phyloP scores from a whole-genome alignment of 2,329 filamentous ascomycete genomes.

The Trematosphaeria pertusa region DNA sequence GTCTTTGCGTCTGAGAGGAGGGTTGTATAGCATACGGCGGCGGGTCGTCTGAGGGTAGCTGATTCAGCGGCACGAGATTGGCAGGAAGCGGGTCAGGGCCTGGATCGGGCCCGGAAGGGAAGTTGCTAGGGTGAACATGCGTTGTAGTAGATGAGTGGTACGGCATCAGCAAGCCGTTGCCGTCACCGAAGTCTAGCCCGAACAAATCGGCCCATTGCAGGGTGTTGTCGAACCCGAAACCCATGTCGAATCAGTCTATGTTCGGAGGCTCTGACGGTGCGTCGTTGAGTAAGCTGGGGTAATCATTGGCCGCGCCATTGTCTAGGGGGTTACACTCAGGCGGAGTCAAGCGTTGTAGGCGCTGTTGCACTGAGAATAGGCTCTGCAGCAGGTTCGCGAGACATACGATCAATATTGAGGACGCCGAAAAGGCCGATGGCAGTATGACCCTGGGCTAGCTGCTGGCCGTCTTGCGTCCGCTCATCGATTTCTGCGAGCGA shows the following conservation, averaged over 20 bases:
- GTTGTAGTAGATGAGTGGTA: background rate
- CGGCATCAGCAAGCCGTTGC: slow-evolving; percentile 5
- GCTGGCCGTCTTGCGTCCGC: slow-evolving; percentile 1
- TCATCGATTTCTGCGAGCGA: slow-evolving; percentile 13
- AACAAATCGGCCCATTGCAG: slow-evolving; percentile 14
- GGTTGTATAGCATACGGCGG: background rate
- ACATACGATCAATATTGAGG: background rate
- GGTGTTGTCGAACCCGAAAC: slow-evolving; percentile 3
- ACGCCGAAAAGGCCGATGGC: slow-evolving; percentile 6
- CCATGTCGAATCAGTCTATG: slow-evolving; percentile 7
- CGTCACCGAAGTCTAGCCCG: slow-evolving; percentile 4
- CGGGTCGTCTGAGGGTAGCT: background rate
- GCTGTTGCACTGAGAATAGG: too few relatives aligned
- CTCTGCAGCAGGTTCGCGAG: background rate
- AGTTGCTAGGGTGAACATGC: background rate
- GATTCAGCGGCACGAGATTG: background rate
- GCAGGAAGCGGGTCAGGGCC: background rate
- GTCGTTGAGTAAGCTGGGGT: background rate
- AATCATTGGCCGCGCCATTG: background rate
- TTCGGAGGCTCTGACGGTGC: background rate
- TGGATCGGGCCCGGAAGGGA: background rate
- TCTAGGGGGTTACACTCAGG: background rate
- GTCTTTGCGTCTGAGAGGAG: background rate
- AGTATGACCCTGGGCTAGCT: background rate
- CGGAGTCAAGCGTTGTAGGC: background rate